These are phyloP conservation scores for Trypanosomatidae sp. DNA, from an alignment of 208 protist species.

Conservation along the genomic window DNA sequence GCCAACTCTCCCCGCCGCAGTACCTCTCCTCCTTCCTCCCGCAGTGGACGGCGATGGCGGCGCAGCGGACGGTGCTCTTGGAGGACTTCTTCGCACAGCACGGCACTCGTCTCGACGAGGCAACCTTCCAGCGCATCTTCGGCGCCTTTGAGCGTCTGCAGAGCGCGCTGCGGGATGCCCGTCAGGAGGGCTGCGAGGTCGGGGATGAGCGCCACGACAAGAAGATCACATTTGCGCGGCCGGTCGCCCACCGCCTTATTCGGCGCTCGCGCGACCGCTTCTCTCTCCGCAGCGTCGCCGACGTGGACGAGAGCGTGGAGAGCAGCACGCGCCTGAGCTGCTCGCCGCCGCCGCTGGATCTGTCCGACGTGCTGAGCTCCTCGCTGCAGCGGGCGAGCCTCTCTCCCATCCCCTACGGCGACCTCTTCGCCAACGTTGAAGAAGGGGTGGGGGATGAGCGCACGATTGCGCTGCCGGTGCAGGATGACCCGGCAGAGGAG, in stretches of 20 bases:
- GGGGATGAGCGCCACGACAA: constrained; percentile 16
- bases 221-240: constrained; percentile 37
- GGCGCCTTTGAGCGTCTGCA: constrained; percentile 34
- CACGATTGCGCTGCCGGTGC: constrained; percentile 15
- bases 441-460: background rate
- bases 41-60: constrained; percentile 28
- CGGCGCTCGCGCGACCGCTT: constrained; percentile 40
- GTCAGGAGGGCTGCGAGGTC: constrained; percentile 20
- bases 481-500: constrained; percentile 17
- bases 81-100: constrained; percentile 29
- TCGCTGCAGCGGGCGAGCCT: constrained; percentile 10
- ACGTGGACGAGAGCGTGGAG: constrained; percentile 20
- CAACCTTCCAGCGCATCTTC: constrained; percentile 15
- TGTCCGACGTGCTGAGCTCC: background rate
- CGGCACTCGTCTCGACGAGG: constrained; percentile 19
- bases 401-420: background rate
- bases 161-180: constrained; percentile 38
- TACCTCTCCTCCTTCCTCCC: constrained; percentile 28
- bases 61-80: constrained; percentile 24
- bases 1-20: constrained; percentile 17
- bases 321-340: too few relatives aligned
- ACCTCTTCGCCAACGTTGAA: background rate
- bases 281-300: constrained; percentile 34
- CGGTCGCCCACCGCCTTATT: constrained; percentile 43
- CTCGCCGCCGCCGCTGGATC: constrained; percentile 7